Base-by-base conservation (phyloP, 2,329 filamentous ascomycete genomes). In the Diplodia seriata region DNA sequence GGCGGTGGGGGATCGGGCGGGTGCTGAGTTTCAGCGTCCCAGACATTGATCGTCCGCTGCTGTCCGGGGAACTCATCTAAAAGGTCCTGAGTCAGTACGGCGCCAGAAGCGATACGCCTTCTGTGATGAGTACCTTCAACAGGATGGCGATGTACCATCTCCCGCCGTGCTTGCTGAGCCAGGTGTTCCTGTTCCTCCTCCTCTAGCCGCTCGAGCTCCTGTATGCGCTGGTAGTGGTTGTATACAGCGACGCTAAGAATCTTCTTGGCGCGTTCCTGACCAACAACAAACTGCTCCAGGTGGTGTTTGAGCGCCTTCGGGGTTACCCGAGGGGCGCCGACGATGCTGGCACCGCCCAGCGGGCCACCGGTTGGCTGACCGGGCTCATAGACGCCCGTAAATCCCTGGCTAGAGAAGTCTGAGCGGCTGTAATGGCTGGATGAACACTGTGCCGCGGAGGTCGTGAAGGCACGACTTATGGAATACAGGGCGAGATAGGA, bases 281-380 rank as follows among this genome's bases (percentile, higher is more conserved):
- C 95, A 4, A 99, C 94, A 1, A 99, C 94, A 77, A 96, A 99
- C 76, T 95, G 91, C 77, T 99, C 95, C 38, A 98, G 88, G 74
- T 95, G 91, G 75, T 92, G 89, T 83, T 98, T 97, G 73, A 99
- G 84, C 73, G 83, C 81, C 72, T 84, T 85, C 8, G 88, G 88
- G 11, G 88, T 90, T 65, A 90, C 82, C 63, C 83, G 83, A 38
- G 86, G 85, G 36, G 83, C 83, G 68, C 86, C 87, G 69, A 87
- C 85, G 40, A 83, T 82, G 69, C 85, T 85, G 11, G 86, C 84
- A 69, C 85, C 86, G 47, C 84, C 85, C 67, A 91, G 78, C n/a
- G 89, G 89, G 0, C 89, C 89, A 31, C 83, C 80, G 18, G 87
- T 90, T 3, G 87, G 87, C 63, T 84, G 79, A 6, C 85, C 86